Evolutionary conservation across 2,329 filamentous ascomycete species (phyloP), one percentile per base, ranked within the genome.

Genomic region (Pseudogymnoascus pannorum): DNA sequence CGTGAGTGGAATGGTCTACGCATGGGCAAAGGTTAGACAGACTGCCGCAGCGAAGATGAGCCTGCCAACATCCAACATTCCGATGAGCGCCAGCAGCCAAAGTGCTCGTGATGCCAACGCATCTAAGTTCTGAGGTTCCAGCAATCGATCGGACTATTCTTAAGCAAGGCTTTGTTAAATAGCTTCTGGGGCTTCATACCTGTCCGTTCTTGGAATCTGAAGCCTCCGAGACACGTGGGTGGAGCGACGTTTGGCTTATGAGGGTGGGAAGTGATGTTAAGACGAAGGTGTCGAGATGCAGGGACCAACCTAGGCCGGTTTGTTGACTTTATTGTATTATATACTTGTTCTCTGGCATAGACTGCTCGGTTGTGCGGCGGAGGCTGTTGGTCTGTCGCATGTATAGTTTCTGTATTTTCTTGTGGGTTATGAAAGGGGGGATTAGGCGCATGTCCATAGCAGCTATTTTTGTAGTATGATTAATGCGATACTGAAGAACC

Each of bases 1-100:
- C 75, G 76, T 97, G 68, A 94, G 89, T 69, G 94, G 94, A 67
- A 84, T 97, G 61, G 90, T 99, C 20, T 99, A 96, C 69, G 82
- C 94, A 3, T 82, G 92, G 70, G 87, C 91, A 66, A 95, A 95
- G 81, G 81, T 96, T 66, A 87, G 89, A 75, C 89, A 96, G 75
- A 85, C 84, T 62, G 82, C 81, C 67, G 79, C 84, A 70, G 80
- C 81, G 42, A 87, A 87, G 76, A 86, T 82, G 70, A 79, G 83
- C 18, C 76, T 89, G 59, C 84, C 92, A 38, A 91, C 88, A 2
- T 82, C 82, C 20, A 54, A 54, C 26, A 54, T 54, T 31, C 80
- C 77, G 54, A 88, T 95, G 77, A 97, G 92, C 74, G 91, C 93
- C 22, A 97, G 92, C 79, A 88, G 89, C 66, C 87, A 92, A 77